A percentile compares a stretch with the other conserved stretches of the same genome.
Conservation (phyloP, 495 filamentous ascomycete genomes). For the Aspergillus indologenus region DNA sequence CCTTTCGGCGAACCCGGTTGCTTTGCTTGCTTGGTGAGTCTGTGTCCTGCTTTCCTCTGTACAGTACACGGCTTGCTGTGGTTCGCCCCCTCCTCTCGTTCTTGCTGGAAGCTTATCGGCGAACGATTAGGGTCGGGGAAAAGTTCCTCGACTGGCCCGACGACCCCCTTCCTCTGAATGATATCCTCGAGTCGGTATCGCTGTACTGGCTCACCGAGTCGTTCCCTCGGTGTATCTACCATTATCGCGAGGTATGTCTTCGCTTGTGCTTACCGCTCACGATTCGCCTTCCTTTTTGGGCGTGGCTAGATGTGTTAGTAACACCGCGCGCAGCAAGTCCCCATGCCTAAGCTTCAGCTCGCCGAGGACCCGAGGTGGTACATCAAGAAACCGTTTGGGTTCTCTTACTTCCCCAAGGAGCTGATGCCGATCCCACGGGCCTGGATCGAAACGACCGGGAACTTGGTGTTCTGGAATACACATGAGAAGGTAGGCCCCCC, state of each 20-base stretch:
- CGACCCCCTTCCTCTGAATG: conserved; percentile 45
- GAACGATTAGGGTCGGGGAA: conserved; percentile 55
- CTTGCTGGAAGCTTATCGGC: too few relatives aligned
- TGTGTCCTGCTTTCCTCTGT: too few relatives aligned
- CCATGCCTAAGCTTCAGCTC: conserved; percentile 16
- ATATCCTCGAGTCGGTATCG: conserved; percentile 55
- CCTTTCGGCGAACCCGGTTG: conserved; percentile 55
- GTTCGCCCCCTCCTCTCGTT: too few relatives aligned
- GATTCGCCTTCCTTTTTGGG: not conserved
- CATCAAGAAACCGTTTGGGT: conserved; percentile 58
- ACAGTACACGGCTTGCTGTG: too few relatives aligned
- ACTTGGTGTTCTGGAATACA: conserved; percentile 44
- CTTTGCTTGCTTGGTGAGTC: conserved; percentile 61
- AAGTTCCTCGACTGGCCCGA: conserved; percentile 67
- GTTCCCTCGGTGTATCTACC: conserved; percentile 56
- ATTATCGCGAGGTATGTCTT: conserved; percentile 43
- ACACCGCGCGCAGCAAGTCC: conserved; percentile 18
- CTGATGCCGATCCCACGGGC: conserved; percentile 45
- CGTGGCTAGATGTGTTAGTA: conserved; percentile 13
- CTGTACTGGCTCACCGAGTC: conserved; percentile 67
- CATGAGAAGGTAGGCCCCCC: conserved; percentile 15
- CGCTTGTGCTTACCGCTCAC: not conserved
- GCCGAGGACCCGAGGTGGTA: conserved; percentile 31
- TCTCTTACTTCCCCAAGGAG: conserved; percentile 55
- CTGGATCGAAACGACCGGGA: conserved; percentile 49